A percentile compares a stretch with the other conserved stretches of the same genome.
These are phyloP conservation scores for Phaffia australis DNA, from an alignment of 768 basidiomycete genomes.

Conservation along the genomic window DNA sequence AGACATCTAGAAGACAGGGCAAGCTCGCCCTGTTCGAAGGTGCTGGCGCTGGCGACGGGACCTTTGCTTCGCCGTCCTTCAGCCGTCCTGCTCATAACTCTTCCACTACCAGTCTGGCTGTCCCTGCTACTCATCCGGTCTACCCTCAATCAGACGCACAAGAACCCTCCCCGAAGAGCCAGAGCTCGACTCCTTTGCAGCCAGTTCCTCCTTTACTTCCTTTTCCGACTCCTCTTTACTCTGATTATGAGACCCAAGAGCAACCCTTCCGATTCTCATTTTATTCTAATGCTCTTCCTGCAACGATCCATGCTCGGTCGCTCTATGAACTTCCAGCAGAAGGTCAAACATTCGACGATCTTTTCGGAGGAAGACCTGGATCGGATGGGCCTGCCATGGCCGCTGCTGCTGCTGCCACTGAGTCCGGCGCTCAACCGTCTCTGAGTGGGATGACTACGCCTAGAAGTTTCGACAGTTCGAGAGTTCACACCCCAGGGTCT, in stretches of 20 bases:
- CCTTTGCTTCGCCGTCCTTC: not conserved
- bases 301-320: conserved; percentile 89
- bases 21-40: conserved; percentile 88
- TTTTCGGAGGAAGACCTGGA: conserved; percentile 49
- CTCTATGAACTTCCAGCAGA: conserved; percentile 87
- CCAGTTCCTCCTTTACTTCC: conserved; percentile 1
- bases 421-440: conserved; percentile 82
- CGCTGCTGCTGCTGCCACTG: conserved; percentile 84
- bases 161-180: not conserved
- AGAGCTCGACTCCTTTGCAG: not conserved
- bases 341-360: conserved; percentile 80
- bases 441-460: conserved; percentile 45
- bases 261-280: conserved; percentile 96
- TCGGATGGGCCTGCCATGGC: conserved; percentile 44
- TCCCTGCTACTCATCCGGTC: conserved; percentile 6
- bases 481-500: not conserved
- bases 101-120: not conserved
- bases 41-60: conserved; percentile 28
- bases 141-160: conserved; percentile 5
- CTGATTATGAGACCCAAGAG: conserved; percentile 46
- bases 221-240: not conserved
- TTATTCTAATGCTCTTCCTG: conserved; percentile 82
- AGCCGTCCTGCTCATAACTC: not conserved
- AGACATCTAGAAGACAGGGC: conserved; percentile 40
- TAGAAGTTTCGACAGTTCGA: conserved; percentile 23